Evolutionary conservation across 2,329 filamentous ascomycete genomes (phyloP), one percentile per base, ranked within the genome.

Genomic region (Sclerotinia borealis): DNA sequence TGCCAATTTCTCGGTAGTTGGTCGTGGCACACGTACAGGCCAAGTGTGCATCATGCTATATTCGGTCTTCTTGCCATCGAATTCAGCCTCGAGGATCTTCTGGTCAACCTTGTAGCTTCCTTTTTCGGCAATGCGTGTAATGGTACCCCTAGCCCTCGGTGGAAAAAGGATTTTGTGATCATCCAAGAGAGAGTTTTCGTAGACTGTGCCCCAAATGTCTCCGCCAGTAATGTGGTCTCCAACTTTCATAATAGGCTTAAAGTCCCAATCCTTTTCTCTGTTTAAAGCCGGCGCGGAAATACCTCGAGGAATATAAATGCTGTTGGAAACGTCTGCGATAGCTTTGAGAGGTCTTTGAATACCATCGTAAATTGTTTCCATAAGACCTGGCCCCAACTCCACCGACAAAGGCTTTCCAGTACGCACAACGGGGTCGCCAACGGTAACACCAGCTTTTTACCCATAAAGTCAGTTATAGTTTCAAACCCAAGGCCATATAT

Each of bases 361-460:
- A 81, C 95, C 95, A 77, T 99, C 95, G 83, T 98, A 99, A 78
- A 99, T 99, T 70, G 95, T 97, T 80, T 98, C 93, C 85, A 99
- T 92, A 77, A 99, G 82, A 76, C 95, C 95, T 68, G 95, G 95
- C 58, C 95, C 95, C 54, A 99, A 89, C 79, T 99, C 95, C 78
- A 99, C 95, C 64, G 95, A 97, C 63, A 99, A 83, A 68, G 95
- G 95, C 84, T 98, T 97, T 77, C 92, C 91, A 64, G 93, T 97
- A 74, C 93, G 86, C 66, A 80, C 74, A 70, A 99, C 95, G 58
- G 95, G 95, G 76, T 99, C 95, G 75, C 95, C 95, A 70, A 99
- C 93, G 71, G 87, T 96, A 70, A 99, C 89, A 80, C 95, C 95
- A 77, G 93, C 95, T 93, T 60, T n/a, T 48, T 36, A 62, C 25